Evolutionary conservation across 1,139 yeast species (phyloP).

Genomic region (Pichia norvegensis): DNA sequence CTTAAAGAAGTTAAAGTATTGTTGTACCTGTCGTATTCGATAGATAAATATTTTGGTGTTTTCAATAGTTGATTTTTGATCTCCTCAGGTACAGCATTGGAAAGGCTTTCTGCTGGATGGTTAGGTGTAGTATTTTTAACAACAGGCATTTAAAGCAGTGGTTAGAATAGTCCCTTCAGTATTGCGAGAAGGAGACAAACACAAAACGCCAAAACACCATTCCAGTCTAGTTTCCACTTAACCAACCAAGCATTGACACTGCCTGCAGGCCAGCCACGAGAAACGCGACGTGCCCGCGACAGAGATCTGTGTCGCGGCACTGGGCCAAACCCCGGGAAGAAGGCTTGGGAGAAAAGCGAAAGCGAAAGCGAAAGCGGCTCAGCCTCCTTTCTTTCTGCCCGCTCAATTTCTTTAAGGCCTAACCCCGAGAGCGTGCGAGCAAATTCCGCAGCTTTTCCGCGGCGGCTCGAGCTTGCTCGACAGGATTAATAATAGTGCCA

Average conservation of each 20-base stretch:
- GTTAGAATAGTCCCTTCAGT: too few relatives aligned
- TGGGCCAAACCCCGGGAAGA: too few relatives aligned
- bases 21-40: slow-evolving; percentile 24
- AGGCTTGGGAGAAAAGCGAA: too few relatives aligned
- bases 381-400: background rate
- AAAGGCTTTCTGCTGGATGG: slow-evolving; percentile 25
- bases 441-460: background rate
- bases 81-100: slow-evolving; percentile 25
- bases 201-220: too few relatives aligned
- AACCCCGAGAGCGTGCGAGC: background rate
- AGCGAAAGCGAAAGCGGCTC: too few relatives aligned
- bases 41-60: slow-evolving; percentile 25
- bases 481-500: background rate
- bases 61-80: slow-evolving; percentile 20
- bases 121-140: slow-evolving; percentile 1
- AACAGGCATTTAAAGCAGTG: slow-evolving; percentile 3
- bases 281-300: too few relatives aligned
- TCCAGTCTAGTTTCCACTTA: too few relatives aligned
- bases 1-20: slow-evolving; percentile 19
- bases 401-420: too few relatives aligned
- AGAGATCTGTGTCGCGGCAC: too few relatives aligned
- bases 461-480: background rate
- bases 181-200: too few relatives aligned
- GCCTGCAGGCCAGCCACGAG: too few relatives aligned
- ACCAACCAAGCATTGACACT: too few relatives aligned